Conservation (phyloP, 345 rosid species). For the Ailanthus altissimus region DNA sequence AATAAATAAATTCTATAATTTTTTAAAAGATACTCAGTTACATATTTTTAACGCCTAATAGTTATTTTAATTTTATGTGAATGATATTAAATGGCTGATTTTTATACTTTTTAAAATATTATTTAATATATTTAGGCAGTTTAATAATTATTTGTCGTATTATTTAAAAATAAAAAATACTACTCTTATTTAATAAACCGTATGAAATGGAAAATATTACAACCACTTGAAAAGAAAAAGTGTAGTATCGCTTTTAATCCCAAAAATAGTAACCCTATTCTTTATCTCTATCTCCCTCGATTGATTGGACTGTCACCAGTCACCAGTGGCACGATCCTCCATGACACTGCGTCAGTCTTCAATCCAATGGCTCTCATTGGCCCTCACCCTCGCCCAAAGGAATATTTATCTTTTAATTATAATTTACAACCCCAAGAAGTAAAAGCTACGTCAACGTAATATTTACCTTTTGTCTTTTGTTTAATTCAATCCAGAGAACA, state of each 20-base stretch:
- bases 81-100: too few species aligned
- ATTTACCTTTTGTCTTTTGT: slow-evolving; percentile 4
- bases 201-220: too few species aligned
- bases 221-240: neutral
- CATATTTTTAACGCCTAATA: too few species aligned
- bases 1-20: too few species aligned
- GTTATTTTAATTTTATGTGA: too few species aligned
- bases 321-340: slow-evolving; percentile 4
- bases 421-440: neutral
- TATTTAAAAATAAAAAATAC: too few species aligned
- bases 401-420: neutral
- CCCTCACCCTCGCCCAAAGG: neutral
- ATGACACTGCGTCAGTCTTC: neutral
- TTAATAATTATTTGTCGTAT: too few species aligned
- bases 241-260: slow-evolving; percentile 20
- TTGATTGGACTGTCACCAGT: slow-evolving; percentile 36
- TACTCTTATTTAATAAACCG: too few species aligned
- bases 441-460: neutral
- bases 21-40: too few species aligned
- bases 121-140: too few species aligned
- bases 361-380: slow-evolving; percentile 24
- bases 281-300: neutral
- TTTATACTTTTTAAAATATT: too few species aligned
- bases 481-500: neutral
- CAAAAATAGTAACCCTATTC: slow-evolving; percentile 14